These are phyloP conservation scores for Adansonia grandidieri DNA, from an alignment of 441 rosid genomes.

Conservation along the genomic window DNA sequence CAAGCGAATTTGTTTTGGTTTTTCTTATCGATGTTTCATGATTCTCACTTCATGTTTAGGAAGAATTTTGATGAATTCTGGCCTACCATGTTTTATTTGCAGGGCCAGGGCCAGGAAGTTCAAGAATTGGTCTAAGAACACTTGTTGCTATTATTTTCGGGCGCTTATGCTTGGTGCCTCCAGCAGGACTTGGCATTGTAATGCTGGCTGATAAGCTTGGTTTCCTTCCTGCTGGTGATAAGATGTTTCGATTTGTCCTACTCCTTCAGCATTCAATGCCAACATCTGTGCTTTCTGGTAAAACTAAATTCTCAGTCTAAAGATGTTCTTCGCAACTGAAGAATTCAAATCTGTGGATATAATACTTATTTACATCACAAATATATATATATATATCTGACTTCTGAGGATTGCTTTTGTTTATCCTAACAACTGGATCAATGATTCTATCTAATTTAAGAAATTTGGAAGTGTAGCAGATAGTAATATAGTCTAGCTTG, in stretches of 20 bases:
- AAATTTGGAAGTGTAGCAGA: neutral
- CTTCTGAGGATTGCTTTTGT: neutral
- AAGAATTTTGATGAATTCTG: neutral
- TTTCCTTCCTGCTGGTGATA: constrained; percentile 80
- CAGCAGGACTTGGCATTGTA: constrained; percentile 85
- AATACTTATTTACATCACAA: neutral
- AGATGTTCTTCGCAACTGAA: neutral
- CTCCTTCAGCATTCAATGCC: constrained; percentile 98
- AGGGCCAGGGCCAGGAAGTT: constrained; percentile 99
- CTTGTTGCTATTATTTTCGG: constrained; percentile 80
- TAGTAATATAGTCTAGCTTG: neutral
- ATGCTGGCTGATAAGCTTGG: constrained; percentile 90
- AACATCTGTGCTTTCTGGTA: constrained; percentile 89
- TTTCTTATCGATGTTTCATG: neutral
- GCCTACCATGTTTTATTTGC: constrained; percentile 32
- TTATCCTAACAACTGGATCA: neutral
- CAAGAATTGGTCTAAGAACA: constrained; percentile 87
- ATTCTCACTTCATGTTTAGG: neutral
- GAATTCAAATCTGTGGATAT: neutral
- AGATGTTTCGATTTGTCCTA: constrained; percentile 89
- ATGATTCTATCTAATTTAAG: neutral
- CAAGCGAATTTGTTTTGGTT: neutral
- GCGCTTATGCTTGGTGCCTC: constrained; percentile 84
- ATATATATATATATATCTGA: neutral
- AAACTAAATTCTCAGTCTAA: neutral